Conservation (phyloP, 2,329 filamentous ascomycete species). For the Colletotrichum acutatum region DNA sequence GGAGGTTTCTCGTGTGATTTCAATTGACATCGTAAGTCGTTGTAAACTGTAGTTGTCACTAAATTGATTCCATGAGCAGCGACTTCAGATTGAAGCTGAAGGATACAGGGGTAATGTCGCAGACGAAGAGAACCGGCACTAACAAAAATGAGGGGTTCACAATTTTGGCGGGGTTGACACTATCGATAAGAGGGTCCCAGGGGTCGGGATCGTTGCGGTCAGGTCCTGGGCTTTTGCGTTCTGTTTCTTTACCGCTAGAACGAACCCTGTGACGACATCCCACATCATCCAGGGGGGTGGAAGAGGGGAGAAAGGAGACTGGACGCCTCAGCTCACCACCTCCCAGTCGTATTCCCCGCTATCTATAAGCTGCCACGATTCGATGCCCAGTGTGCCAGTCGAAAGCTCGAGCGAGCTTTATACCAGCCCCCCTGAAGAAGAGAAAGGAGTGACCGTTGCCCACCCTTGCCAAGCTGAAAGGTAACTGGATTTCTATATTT, state of each 20-base stretch:
- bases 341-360: background rate
- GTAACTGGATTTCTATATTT: background rate
- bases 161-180: background rate
- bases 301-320: background rate
- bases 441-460: background rate
- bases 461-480: slow-evolving; percentile 16
- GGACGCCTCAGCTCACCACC: background rate
- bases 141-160: background rate
- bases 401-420: background rate
- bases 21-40: no score
- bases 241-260: slow-evolving; percentile 2
- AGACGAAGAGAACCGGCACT: background rate
- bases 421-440: background rate
- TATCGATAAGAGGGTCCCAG: slow-evolving; percentile 4
- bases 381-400: background rate
- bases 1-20: background rate
- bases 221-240: background rate
- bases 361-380: background rate
- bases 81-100: background rate
- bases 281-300: background rate
- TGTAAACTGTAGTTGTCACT: no score
- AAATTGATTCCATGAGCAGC: no score
- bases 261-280: slow-evolving; percentile 19
- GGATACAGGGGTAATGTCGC: background rate
- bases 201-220: background rate